These are phyloP conservation scores for Coemansia sp. DNA, from an alignment of 192 early-diverging fungal genomes.

Conservation along the genomic window DNA sequence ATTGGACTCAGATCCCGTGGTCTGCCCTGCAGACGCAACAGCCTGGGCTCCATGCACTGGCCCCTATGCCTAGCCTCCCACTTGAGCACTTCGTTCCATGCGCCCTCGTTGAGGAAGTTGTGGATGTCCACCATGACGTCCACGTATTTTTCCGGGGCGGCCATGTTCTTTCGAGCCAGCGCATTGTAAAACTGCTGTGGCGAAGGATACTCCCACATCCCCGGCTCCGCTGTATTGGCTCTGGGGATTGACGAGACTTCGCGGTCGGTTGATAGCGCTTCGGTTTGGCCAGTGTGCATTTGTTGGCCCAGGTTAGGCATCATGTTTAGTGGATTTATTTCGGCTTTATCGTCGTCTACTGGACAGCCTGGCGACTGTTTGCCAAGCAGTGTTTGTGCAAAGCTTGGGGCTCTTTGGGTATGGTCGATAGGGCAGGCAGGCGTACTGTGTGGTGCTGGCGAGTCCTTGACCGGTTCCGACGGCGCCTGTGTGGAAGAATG, in stretches of 20 bases:
- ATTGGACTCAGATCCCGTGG: constrained; percentile 75
- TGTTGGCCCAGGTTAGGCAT: constrained; percentile 78
- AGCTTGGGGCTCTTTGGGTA: constrained; percentile 15
- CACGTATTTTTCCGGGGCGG: constrained; percentile 76
- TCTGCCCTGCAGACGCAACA: constrained; percentile 80
- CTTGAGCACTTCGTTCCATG: constrained; percentile 90
- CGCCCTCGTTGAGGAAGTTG: constrained; percentile 95
- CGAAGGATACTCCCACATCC: constrained; percentile 83
- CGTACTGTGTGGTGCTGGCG: constrained; percentile 21
- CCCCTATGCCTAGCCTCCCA: constrained; percentile 67
- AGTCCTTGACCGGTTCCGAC: not conserved
- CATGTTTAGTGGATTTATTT: constrained; percentile 84
- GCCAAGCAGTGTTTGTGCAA: constrained; percentile 26
- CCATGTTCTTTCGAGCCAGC: constrained; percentile 78
- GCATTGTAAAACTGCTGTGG: constrained; percentile 91
- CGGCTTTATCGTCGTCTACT: not conserved
- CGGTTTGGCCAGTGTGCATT: constrained; percentile 62
- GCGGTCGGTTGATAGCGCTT: constrained; percentile 74
- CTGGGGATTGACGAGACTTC: constrained; percentile 71
- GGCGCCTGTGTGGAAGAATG: not conserved
- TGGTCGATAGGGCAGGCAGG: constrained; percentile 30
- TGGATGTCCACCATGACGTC: constrained; percentile 97
- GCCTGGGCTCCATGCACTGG: constrained; percentile 61
- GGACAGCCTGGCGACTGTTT: not conserved
- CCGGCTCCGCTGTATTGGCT: constrained; percentile 18